Evolutionary conservation across 164 flowering plant species (phyloP).

Genomic region (Saururus chinensis): DNA sequence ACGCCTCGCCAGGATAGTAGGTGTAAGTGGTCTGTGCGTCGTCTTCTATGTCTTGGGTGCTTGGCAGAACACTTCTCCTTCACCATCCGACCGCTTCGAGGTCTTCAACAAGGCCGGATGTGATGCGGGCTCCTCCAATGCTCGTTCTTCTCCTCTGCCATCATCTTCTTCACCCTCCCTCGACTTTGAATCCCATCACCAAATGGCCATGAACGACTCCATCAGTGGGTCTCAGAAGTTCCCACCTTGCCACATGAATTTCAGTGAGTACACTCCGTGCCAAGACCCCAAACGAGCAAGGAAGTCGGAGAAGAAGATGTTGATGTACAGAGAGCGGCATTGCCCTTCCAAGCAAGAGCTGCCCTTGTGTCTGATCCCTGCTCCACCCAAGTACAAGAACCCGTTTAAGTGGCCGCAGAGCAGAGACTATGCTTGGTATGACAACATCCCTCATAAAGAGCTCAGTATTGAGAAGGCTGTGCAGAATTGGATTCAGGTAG

Average conservation of each 20-base stretch:
- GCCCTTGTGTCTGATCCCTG: slow-evolving; percentile 61
- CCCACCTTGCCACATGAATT: slow-evolving; percentile 58
- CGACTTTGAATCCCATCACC: slow-evolving; percentile 76
- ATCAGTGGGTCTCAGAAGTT: slow-evolving; percentile 1
- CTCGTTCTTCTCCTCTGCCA: slow-evolving; percentile 7
- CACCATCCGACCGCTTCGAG: slow-evolving; percentile 26
- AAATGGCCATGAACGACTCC: slow-evolving; percentile 29
- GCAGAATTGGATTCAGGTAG: slow-evolving; percentile 96
- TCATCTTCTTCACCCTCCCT: too few species aligned
- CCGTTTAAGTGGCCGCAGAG: slow-evolving; percentile 99
- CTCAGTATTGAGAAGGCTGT: slow-evolving; percentile 93
- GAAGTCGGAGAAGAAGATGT: slow-evolving; percentile 57
- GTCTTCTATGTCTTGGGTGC: slow-evolving; percentile 76
- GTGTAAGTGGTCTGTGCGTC: slow-evolving; percentile 69
- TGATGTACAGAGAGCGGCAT: slow-evolving; percentile 83
- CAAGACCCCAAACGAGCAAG: slow-evolving; percentile 52
- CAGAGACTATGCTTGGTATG: slow-evolving; percentile 90
- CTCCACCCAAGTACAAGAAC: slow-evolving; percentile 84
- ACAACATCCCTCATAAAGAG: slow-evolving; percentile 87
- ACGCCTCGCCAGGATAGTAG: slow-evolving; percentile 60
- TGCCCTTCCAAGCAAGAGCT: slow-evolving; percentile 72
- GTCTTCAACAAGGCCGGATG: slow-evolving; percentile 26
- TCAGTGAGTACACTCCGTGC: slow-evolving; percentile 86
- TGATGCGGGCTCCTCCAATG: slow-evolving; percentile 6
- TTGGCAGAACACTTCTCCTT: slow-evolving; percentile 45